Percentiles rank a stretch among this genome's conserved stretches.
These are phyloP conservation scores for Sequoiadendron giganteum DNA, from an alignment of 75 land plant species.

Conservation along the genomic window DNA sequence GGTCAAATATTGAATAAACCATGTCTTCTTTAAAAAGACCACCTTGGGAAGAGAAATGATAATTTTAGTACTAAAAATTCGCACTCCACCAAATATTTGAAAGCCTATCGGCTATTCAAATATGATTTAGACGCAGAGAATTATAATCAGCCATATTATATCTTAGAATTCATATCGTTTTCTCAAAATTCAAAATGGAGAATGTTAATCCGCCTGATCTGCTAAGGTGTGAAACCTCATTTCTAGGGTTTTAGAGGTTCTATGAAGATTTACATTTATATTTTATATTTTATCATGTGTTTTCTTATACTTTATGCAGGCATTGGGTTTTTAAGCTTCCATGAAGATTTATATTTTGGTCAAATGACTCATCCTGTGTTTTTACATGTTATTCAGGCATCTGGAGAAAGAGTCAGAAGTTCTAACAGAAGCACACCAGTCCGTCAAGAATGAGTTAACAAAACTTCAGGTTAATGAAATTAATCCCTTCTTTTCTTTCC, in stretches of 20 bases:
- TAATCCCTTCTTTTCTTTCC: background rate
- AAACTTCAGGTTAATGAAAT: background rate
- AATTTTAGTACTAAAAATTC: too few relatives aligned
- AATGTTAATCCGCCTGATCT: conserved; percentile 6
- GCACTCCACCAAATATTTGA: too few relatives aligned
- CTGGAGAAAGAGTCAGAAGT: conserved; percentile 9
- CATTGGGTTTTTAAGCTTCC: background rate
- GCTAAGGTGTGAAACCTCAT: background rate
- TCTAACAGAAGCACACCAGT: conserved; percentile 10
- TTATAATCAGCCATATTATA: background rate
- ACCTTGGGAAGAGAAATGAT: too few relatives aligned
- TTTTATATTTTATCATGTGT: too few relatives aligned
- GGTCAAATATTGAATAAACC: too few relatives aligned
- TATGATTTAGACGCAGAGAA: background rate
- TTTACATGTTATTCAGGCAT: background rate
- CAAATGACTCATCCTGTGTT: background rate
- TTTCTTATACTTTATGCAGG: background rate
- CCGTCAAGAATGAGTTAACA: background rate
- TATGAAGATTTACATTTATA: background rate
- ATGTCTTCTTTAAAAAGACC: too few relatives aligned
- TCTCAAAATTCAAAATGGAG: background rate
- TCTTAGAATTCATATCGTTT: background rate
- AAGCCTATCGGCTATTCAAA: background rate
- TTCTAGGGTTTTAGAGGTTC: background rate
- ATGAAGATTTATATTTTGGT: background rate